Base-by-base conservation (phyloP, 768 basidiomycete species). In the Phylloporus sp. region DNA sequence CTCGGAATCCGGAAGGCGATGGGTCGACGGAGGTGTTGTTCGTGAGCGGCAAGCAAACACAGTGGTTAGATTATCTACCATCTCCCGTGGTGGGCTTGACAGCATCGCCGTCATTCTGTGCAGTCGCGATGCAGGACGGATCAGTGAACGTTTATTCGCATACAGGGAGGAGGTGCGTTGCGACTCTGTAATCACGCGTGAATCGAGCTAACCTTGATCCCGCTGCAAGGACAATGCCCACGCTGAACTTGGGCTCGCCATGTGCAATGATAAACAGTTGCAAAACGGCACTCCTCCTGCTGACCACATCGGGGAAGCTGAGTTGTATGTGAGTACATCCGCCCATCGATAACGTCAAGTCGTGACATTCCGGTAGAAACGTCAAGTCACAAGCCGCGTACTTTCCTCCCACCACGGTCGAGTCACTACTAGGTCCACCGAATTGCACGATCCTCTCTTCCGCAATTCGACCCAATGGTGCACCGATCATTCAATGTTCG, bases 21-120 rank as follows among this genome's bases (percentile, higher is more conserved):
- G 77, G 76, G n/a, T 72, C 75, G 5, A 76, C 78, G 15, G 90
- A 92, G 57, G 74, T 97, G 14, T 68, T 77, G 6, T 81, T 81
- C 48, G 68, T 78, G 44, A 77, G 71, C 57, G 75, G 77, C 27
- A 82, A 81, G 68, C 78, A 84, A 48, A 85, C 81, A 9, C 81
- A 86, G 44, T 98, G 94, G 92, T 66, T 94, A 34, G 94, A 97
- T 65, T 98, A 88, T 66, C 58, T 95, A 8, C 81, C 87, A 1
- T 79, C 78, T 3, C 82, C 86, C 21, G 81, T 80, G n/a, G 62
- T 94, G 14, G 70, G 74, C 1, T 59, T 89, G 38, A 80, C 81
- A 5, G 82, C 82, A 1, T 84, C 90, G 0, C 59, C 64, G 11
- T 60, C 57, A 3, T 91, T 89, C 60, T 84, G 83, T 56, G 93